Evolutionary conservation across 2,329 filamentous ascomycete species (phyloP), one percentile per base, ranked within the genome.

Genomic region (Alternaria viburni): DNA sequence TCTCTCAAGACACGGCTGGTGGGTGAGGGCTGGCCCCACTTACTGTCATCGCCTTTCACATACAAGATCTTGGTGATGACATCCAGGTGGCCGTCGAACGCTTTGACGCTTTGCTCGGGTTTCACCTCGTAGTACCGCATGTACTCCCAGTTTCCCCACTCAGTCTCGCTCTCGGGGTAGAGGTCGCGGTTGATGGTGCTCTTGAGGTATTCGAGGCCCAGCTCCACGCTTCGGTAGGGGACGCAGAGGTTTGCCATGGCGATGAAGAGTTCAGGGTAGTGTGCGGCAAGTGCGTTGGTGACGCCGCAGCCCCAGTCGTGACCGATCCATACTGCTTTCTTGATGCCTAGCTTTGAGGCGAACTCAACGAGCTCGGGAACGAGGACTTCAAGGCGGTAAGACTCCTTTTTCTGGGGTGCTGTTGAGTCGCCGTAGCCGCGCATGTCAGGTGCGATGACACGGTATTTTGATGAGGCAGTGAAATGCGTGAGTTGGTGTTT

Each of bases 251-350:
- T 63, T 1, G 64, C 72, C 9, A 74, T 66, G 7, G 66, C 79
- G 8, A 74, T 66, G 57, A 74, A 78, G 6, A 73, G 64, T 23
- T 80, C 74, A 0, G 79, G 79, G 26, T 78, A 69, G 17, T 74
- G 71, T 2, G 74, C 69, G 6, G 74, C 75, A 19, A 79, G 68
- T 6, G 69, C 65, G 67, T 69, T 79, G 21, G 75, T 69, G 4
- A 79, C 66, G 11, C 74, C 77, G 17, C 72, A 74, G 28, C 79
- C 79, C 83, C 83, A 84, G 65, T 84, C 82, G 61, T 85, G 83
- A 12, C 77, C 82, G 32, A 84, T 72, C 83, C 84, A 86, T n/a
- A 86, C 69, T 2, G 83, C 83, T 8, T 77, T 76, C 0, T 73
- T 61, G 19, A 83, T 69, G 17, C 77, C 64, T 57, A 82, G 57